Evolutionary conservation across 495 filamentous ascomycete genomes (phyloP), one percentile per base, ranked within the genome.

Genomic region (Lentithecium fluviatile): DNA sequence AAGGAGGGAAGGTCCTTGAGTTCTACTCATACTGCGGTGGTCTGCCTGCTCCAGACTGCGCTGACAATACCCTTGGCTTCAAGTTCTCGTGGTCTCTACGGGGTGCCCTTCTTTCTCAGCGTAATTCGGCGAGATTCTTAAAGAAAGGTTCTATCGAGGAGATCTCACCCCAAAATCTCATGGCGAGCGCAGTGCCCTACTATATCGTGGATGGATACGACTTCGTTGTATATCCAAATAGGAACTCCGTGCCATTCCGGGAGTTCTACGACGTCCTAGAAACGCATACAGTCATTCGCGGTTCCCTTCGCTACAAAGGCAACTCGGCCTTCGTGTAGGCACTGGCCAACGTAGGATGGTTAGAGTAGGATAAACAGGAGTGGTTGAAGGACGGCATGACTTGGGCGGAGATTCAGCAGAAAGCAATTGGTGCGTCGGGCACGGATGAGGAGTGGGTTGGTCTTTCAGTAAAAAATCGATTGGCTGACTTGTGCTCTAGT

Each of bases 321-420:
- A 45, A 45, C 42, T 12, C 42, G 13, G 42, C 15, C 6, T 21
- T 45, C 42, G 42, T 45, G 20, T 6, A 21, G 42, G 42, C 42
- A 17, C 20, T 45, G 13, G 42, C 42, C 20, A 45, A 45, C n/a
- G 3, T 45, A 6, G 42, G 42, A 45, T 45, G 42, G 42, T 12
- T 45, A 17, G 42, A 45, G 42, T 12, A 45, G 20, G 42, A 45
- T 15, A 21, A 21, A 5, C 4, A 45, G 20, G 42, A 45, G n/a
- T 45, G 42, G 42, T 12, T 45, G 20, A 45, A 45, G 42, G 42
- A 21, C 15, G n/a, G 42, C 20, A 45, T 21, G 42, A 45, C 42
- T 17, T 45, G n/a, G 42, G 42, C 42, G 20, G 42, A 45, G 42
- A 45, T 45, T 45, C 42, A 45, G 42, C n/a, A 21, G 42, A 45